Base-by-base conservation (phyloP, 768 basidiomycete species). In the Trametes villosa region DNA sequence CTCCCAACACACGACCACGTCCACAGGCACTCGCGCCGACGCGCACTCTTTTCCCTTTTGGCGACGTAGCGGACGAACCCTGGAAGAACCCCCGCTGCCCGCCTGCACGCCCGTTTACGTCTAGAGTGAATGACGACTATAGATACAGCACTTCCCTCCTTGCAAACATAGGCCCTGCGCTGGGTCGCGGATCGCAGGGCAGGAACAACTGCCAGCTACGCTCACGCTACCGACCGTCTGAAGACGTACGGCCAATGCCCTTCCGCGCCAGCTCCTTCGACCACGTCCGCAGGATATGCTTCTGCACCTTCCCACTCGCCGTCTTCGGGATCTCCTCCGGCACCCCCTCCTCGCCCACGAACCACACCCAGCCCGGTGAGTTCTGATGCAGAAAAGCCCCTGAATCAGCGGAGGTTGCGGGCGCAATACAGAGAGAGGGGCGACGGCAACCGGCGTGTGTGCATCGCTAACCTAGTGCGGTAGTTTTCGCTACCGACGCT, bases 221-320 rank as follows among this genome's bases (percentile, higher is more conserved):
- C 53, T 49, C 8, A 20, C 26, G n/a, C 53, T 49, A 56, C 50
- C 48, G 53, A 42, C 46, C 34, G 13, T 48, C 51, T 30, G 44
- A 57, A 34, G 55, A 53, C 45, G 53, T 53, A 55, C 57, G 62
- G 12, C 87, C 87, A 31, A 83, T 65, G 7, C 73, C 73, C 52
- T 74, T 77, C 66, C 72, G 66, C 26, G 80, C 84, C 40, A 89
- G 67, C 9, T 83, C 80, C 42, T 76, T 78, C 68, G 87, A 84
- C 91, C 91, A 92, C 22, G 77, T 74, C 30, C 92, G 78, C 45
- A 94, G 70, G 3, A 92, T 68, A 70, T 92, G 89, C 75, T 94
- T 94, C 86, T 85, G 84, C 42, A 94, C 86, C 71, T 94, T 94
- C 40, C 92, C 92, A 64, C 91, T 94, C 15, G 89, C 91, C 11